A percentile compares a stretch with the other conserved stretches of the same genome.
Conservation (phyloP, 169 alveolate genomes). For the Plasmodium vivax region DNA sequence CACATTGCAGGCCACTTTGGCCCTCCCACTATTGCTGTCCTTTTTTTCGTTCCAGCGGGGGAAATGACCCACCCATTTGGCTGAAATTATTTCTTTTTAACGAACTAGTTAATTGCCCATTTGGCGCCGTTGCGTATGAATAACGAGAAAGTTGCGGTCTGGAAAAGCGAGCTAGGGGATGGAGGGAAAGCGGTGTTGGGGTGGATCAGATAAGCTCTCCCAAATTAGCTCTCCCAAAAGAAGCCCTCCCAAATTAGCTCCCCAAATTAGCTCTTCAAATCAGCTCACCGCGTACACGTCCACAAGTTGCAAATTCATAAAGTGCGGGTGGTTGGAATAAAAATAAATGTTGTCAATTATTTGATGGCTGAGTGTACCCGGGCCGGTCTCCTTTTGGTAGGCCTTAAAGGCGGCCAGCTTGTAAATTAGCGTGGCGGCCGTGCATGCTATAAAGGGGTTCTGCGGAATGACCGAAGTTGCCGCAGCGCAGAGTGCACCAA, state of each 20-base stretch:
- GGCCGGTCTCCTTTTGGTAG: constrained; percentile 46
- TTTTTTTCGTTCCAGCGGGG: neutral
- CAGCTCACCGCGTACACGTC: constrained; percentile 22
- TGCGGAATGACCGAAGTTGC: constrained; percentile 43
- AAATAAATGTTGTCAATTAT: constrained; percentile 58
- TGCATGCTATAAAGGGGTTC: constrained; percentile 52
- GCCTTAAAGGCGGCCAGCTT: constrained; percentile 67
- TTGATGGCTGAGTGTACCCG: constrained; percentile 55
- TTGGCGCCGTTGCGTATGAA: neutral
- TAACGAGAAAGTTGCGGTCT: neutral
- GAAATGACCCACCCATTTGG: neutral
- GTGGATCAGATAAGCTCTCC: neutral
- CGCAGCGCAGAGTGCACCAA: constrained; percentile 74
- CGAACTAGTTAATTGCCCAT: neutral
- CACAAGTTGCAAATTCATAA: constrained; percentile 41
- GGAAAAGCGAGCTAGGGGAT: neutral
- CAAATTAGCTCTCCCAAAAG: too few species aligned
- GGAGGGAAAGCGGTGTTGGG: neutral
- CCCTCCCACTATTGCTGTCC: neutral
- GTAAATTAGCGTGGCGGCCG: constrained; percentile 39
- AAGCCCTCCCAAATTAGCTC: neutral
- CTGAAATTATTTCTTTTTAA: neutral
- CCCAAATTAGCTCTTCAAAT: neutral
- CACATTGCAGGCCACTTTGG: neutral
- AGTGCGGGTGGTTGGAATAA: constrained; percentile 54